Evolutionary conservation across 2,329 filamentous ascomycete genomes (phyloP).

Genomic region (Monilinia aucupariae): DNA sequence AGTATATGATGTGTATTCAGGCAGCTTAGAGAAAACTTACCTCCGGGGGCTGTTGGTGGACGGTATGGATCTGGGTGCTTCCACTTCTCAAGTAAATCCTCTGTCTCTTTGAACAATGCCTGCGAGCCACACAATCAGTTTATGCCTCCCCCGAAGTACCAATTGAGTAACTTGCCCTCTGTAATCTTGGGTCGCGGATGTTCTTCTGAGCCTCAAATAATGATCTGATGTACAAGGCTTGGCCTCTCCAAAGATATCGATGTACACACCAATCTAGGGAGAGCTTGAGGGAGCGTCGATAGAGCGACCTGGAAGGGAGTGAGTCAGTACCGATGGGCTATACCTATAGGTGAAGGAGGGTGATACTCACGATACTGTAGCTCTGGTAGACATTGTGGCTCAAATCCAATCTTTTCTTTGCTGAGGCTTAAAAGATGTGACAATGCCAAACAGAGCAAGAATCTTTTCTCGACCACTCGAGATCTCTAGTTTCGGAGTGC

Average conservation of each 20-base stretch:
- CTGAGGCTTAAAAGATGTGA: neutral
- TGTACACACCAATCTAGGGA: constrained; percentile 94
- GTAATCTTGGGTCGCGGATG: constrained; percentile 76
- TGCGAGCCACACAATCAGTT: constrained; percentile 38
- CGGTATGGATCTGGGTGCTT: constrained; percentile 95
- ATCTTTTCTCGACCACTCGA: neutral
- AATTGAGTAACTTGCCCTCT: constrained; percentile 49
- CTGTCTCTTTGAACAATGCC: constrained; percentile 81
- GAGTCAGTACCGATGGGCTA: neutral
- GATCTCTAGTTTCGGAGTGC: neutral
- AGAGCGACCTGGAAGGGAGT: constrained; percentile 56
- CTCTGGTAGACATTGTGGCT: constrained; percentile 35
- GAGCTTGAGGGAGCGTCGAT: constrained; percentile 88
- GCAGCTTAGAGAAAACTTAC: constrained; percentile 44
- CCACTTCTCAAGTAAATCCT: constrained; percentile 84
- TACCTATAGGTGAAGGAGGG: neutral
- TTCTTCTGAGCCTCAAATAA: constrained; percentile 91
- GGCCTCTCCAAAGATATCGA: constrained; percentile 87
- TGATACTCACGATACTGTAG: constrained; percentile 33
- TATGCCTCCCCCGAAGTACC: neutral
- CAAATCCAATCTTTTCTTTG: constrained; percentile 2
- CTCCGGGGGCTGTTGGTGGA: constrained; percentile 86
- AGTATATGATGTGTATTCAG: constrained; percentile 11
- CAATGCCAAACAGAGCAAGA: neutral
- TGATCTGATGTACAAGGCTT: constrained; percentile 90